A percentile compares a stretch with the other conserved stretches of the same genome.
Conservation (phyloP, 2,329 filamentous ascomycete species). For the Cladosporium sp. region DNA sequence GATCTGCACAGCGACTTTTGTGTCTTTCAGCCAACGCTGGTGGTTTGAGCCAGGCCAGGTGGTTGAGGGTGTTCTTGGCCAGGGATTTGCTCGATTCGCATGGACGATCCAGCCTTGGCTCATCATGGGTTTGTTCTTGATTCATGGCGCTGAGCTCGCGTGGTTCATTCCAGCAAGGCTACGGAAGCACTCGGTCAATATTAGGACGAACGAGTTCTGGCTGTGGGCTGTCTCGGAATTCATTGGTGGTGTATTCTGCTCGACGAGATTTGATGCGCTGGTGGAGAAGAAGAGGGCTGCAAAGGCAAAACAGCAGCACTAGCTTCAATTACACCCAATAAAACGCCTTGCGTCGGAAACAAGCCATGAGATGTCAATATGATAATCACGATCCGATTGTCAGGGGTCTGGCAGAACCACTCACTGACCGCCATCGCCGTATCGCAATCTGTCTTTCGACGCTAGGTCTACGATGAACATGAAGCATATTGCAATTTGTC, state of each 20-base stretch:
- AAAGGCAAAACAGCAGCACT: conserved; percentile 38
- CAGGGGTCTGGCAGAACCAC: too few species aligned
- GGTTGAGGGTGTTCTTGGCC: conserved; percentile 40
- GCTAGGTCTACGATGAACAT: too few species aligned
- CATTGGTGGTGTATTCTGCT: conserved; percentile 51
- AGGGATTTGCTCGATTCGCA: conserved; percentile 56
- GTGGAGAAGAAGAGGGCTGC: conserved; percentile 39
- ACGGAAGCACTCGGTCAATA: conserved; percentile 48
- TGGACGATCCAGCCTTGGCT: conserved; percentile 57
- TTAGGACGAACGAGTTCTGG: conserved; percentile 49
- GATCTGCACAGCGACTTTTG: conserved; percentile 52
- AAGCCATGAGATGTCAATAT: too few species aligned
- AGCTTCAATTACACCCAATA: conserved; percentile 10
- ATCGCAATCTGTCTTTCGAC: too few species aligned
- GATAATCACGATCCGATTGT: too few species aligned
- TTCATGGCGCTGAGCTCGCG: conserved; percentile 64
- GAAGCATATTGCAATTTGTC: too few species aligned
- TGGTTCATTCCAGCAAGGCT: conserved; percentile 45
- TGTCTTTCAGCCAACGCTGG: conserved; percentile 47
- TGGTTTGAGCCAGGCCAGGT: conserved; percentile 50
- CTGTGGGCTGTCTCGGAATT: conserved; percentile 50
- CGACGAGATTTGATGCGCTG: conserved; percentile 43
- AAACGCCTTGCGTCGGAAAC: too few species aligned
- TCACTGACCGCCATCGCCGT: too few species aligned
- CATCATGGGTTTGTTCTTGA: conserved; percentile 54